Conservation (phyloP, 2,329 filamentous ascomycete genomes). For the Biscogniauxia mediterranea region DNA sequence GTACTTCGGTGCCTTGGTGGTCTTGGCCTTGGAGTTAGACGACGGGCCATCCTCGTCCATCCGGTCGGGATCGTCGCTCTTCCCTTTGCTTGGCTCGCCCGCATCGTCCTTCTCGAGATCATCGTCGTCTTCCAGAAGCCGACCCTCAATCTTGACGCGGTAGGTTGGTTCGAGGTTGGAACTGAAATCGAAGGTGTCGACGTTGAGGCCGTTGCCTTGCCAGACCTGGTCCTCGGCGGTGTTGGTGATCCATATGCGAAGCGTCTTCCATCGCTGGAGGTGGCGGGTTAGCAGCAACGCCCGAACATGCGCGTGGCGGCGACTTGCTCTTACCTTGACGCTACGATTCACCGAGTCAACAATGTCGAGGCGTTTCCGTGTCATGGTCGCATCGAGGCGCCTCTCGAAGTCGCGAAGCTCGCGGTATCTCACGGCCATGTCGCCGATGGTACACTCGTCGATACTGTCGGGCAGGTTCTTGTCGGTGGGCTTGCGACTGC, state of each 20-base stretch:
- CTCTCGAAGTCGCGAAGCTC: slow-evolving; percentile 84
- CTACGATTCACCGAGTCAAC: slow-evolving; percentile 76
- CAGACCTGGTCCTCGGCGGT: slow-evolving; percentile 92
- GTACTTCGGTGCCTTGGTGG: slow-evolving; percentile 43
- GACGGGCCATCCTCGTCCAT: slow-evolving; percentile 59
- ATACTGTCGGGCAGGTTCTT: slow-evolving; percentile 91
- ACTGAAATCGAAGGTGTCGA: slow-evolving; percentile 79
- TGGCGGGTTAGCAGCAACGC: slow-evolving; percentile 13
- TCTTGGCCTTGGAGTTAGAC: slow-evolving; percentile 32
- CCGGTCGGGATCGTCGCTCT: slow-evolving; percentile 46
- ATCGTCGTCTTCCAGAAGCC: slow-evolving; percentile 70
- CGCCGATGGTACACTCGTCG: slow-evolving; percentile 77
- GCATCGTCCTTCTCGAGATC: slow-evolving; percentile 47
- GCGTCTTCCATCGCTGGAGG: slow-evolving; percentile 68
- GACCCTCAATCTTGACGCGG: slow-evolving; percentile 87
- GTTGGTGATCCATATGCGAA: slow-evolving; percentile 94
- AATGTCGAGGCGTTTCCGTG: slow-evolving; percentile 89
- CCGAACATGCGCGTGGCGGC: not conserved
- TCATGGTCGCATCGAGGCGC: slow-evolving; percentile 86
- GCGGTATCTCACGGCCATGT: slow-evolving; percentile 79
- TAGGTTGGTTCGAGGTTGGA: slow-evolving; percentile 77
- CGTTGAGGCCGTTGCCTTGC: slow-evolving; percentile 70
- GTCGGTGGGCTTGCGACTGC: slow-evolving; percentile 88
- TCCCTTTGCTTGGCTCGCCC: slow-evolving; percentile 45
- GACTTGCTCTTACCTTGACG: slow-evolving; percentile 54